A percentile compares a stretch with the other conserved stretches of the same genome.
Evolutionary conservation across 2,329 filamentous ascomycete genomes (phyloP).

Genomic region (Cercospora sp.): DNA sequence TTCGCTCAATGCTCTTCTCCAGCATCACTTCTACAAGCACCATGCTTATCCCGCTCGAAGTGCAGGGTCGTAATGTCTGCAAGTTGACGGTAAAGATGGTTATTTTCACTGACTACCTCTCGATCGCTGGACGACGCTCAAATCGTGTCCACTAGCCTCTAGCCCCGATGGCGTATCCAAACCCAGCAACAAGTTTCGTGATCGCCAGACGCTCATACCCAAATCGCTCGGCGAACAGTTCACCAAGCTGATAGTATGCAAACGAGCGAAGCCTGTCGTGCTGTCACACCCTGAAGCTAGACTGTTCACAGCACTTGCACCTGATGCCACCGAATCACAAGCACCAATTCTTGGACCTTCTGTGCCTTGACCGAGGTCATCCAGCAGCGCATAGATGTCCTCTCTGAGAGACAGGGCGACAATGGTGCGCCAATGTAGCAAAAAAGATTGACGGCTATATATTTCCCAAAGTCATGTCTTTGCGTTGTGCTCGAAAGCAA

Average conservation of each 20-base stretch:
- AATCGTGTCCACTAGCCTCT: background rate
- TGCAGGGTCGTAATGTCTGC: too few relatives aligned
- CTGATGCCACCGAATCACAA: background rate
- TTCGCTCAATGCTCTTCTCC: background rate
- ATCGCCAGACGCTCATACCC: background rate
- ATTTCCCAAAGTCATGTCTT: background rate
- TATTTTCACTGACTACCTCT: background rate
- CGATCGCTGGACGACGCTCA: background rate
- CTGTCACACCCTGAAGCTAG: background rate
- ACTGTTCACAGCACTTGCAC: background rate
- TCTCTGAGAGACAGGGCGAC: background rate
- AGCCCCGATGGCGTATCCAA: background rate
- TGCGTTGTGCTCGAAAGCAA: background rate
- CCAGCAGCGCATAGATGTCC: background rate
- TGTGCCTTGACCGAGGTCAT: background rate
- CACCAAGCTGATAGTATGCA: background rate
- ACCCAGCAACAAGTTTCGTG: background rate
- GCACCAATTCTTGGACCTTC: background rate
- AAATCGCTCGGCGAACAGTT: background rate
- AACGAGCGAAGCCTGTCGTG: background rate
- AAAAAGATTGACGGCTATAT: background rate
- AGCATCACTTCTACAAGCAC: background rate
- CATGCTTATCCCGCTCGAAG: background rate
- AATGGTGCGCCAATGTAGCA: background rate
- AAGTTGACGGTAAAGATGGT: background rate